These are phyloP conservation scores for Platanthera zijinensis DNA, from an alignment of 106 monocot genomes.

Conservation along the genomic window DNA sequence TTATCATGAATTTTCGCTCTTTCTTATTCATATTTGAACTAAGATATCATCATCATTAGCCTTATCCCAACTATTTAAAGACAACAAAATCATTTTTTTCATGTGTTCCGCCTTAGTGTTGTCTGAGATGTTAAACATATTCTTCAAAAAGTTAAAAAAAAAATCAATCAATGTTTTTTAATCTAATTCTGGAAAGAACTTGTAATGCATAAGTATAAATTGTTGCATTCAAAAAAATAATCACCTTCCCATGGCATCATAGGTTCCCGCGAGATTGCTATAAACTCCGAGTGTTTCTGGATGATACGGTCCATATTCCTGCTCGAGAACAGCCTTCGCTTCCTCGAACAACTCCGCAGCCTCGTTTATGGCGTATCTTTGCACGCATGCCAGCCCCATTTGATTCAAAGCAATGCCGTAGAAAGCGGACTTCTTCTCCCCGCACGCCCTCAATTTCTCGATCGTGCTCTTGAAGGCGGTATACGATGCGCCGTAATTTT, in stretches of 20 bases:
- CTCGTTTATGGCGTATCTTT: conserved; percentile 65
- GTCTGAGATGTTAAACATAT: too few relatives aligned
- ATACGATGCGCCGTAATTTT: conserved; percentile 63
- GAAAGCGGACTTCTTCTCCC: conserved; percentile 83
- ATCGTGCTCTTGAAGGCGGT: conserved; percentile 47
- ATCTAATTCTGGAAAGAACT: too few relatives aligned
- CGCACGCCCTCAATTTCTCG: conserved; percentile 55
- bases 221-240: background rate
- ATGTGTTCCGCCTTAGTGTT: too few relatives aligned
- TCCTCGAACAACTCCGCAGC: conserved; percentile 81
- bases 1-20: too few relatives aligned
- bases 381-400: conserved; percentile 81
- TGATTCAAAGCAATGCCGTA: conserved; percentile 90
- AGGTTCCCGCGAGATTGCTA: conserved; percentile 92
- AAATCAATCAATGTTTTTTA: too few relatives aligned
- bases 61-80: too few relatives aligned
- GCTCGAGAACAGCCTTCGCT: conserved; percentile 59
- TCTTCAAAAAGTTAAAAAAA: too few relatives aligned
- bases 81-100: too few relatives aligned
- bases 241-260: conserved; percentile 99
- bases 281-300: conserved; percentile 85
- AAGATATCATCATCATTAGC: too few relatives aligned
- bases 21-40: too few relatives aligned
- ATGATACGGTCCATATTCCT: conserved; percentile 79
- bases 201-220: background rate